Conservation (phyloP, 2,329 filamentous ascomycete species). For the Ramichloridium luteum region DNA sequence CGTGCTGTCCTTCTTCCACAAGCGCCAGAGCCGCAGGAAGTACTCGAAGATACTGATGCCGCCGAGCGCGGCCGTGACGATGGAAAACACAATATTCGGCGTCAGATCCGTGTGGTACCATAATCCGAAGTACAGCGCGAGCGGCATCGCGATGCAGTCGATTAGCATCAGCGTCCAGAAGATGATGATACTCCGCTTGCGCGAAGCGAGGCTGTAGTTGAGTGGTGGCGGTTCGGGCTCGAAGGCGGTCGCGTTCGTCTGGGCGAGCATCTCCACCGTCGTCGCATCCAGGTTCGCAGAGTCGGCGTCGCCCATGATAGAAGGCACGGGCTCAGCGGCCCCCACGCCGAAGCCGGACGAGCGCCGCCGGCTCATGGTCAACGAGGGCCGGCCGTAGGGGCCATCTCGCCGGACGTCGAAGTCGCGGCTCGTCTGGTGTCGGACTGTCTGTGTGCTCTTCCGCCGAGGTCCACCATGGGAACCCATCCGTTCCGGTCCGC, state of each 20-base stretch:
- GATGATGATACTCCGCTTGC: conserved; percentile 44
- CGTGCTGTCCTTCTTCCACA: conserved; percentile 41
- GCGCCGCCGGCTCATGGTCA: conserved; percentile 21
- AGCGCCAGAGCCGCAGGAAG: conserved; percentile 35
- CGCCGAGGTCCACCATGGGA: conserved; percentile 1
- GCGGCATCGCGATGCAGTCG: conserved; percentile 46
- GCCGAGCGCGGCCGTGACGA: conserved; percentile 42
- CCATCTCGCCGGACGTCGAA: conserved; percentile 23
- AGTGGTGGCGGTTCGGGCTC: conserved; percentile 37
- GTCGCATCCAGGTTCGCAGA: background rate
- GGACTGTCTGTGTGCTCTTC: conserved; percentile 10
- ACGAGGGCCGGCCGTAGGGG: conserved; percentile 21
- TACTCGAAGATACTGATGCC: conserved; percentile 44
- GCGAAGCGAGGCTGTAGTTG: conserved; percentile 42
- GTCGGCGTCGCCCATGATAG: background rate
- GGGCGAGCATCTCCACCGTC: too few relatives aligned
- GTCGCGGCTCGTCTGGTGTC: conserved; percentile 16
- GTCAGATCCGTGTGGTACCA: conserved; percentile 44
- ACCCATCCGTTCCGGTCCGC: background rate
- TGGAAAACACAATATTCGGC: conserved; percentile 41
- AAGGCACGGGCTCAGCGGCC: background rate
- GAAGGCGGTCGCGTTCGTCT: conserved; percentile 17
- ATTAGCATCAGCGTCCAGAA: conserved; percentile 50
- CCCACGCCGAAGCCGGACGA: conserved; percentile 10
- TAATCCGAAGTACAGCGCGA: conserved; percentile 48